Base-by-base conservation (phyloP, 2,329 filamentous ascomycete species). In the Talaromyces sp. region DNA sequence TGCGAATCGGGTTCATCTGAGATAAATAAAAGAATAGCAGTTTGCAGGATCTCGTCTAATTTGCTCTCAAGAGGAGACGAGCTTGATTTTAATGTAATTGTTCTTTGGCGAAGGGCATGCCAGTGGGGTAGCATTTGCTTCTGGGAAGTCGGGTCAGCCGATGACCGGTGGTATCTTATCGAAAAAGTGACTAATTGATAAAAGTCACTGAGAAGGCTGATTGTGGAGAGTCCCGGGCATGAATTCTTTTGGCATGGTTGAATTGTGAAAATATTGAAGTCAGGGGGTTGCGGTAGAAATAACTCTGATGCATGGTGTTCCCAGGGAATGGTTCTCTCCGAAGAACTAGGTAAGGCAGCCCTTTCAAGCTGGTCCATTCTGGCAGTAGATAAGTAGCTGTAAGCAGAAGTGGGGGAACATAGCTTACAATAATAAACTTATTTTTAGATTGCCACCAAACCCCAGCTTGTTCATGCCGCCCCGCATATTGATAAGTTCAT, bases 391-490 rank as follows among this genome's bases (percentile, higher is more conserved):
- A 11, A 52, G 48, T 52, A 1, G 9, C 48, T 29, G 14, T 38
- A 38, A 9, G 12, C 12, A 26, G 27, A 17, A 52, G 14, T 52
- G 17, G 26, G 27, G 2, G 5, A 52, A n/a, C 8, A 14, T 9
- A n/a, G 38, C 56, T 58, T 52, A 61, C 59, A 51, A n/a, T 35
- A 58, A 43, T 3, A 66, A 10, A 27, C 61, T 60, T 32, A 54
- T 61, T 53, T 62, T 63, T 24, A 66, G 38, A 51, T 62, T 55
- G 3, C 61, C 62, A 17, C 60, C 60, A 43, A 65, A 60, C n/a
- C 59, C 59, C 9, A 64, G 29, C 24, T 60, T 38, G 19, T 61
- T 54, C n/a, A 62, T 7, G 3, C 65, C 62, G 7, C 64, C 65
- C 8, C 62, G 54, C 24, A 51, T 21, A 17, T 38, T 26, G 14